phyloP scores from a whole-genome alignment of 768 basidiomycete species.

The Tricholoma sp. region DNA sequence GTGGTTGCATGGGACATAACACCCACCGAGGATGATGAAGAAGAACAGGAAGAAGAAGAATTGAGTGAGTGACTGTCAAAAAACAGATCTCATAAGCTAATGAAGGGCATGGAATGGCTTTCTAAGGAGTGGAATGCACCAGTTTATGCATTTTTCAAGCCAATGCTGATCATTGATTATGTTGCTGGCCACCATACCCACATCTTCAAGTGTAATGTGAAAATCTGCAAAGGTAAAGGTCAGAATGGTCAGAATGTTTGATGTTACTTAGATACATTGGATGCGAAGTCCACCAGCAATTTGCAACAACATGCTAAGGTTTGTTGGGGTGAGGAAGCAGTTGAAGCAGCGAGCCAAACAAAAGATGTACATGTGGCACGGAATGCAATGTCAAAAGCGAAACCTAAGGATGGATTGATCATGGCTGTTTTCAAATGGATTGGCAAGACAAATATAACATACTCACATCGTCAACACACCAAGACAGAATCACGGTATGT shows the following conservation, averaged over 20 bases:
- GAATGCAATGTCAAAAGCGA: not conserved
- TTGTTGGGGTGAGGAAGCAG: constrained; percentile 1
- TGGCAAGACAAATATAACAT: constrained; percentile 20
- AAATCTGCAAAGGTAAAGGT: not conserved
- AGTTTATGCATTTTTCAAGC: too few relatives aligned
- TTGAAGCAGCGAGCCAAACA: not conserved
- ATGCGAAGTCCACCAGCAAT: too few relatives aligned
- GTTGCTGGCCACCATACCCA: too few relatives aligned
- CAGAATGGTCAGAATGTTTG: not conserved
- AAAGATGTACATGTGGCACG: constrained; percentile 1
- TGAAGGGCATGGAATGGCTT: too few relatives aligned
- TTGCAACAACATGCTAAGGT: not conserved
- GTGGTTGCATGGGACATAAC: too few relatives aligned
- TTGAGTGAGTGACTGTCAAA: too few relatives aligned
- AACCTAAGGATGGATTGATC: constrained; percentile 12
- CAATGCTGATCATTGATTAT: too few relatives aligned
- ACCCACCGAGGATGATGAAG: too few relatives aligned
- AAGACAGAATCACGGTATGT: constrained; percentile 17
- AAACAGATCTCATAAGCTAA: too few relatives aligned
- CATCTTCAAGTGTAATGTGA: too few relatives aligned
- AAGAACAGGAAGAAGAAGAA: too few relatives aligned
- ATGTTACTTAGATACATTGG: not conserved
- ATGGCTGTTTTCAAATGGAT: constrained; percentile 19
- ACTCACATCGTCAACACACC: constrained; percentile 19
- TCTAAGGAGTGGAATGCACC: too few relatives aligned